These are phyloP conservation scores for Colletotrichum incanum DNA, from an alignment of 2,329 filamentous ascomycete species.

Conservation along the genomic window DNA sequence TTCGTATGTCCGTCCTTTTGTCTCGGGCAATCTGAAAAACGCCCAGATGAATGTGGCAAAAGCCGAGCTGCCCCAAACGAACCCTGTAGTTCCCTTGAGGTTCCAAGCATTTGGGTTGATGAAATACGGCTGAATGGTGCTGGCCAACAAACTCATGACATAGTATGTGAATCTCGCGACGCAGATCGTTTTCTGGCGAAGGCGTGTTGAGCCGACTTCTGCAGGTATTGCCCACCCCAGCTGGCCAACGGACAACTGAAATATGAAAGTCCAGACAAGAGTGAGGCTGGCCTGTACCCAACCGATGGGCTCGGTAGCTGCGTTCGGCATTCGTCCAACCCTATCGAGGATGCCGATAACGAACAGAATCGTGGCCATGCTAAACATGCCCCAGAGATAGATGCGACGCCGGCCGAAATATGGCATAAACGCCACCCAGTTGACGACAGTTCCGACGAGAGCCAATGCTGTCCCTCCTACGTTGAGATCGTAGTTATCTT, in stretches of 20 bases:
- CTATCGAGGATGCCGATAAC: constrained; percentile 60
- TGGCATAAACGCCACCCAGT: constrained; percentile 58
- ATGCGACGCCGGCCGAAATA: constrained; percentile 61
- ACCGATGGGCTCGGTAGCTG: constrained; percentile 54
- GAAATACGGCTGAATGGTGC: constrained; percentile 51
- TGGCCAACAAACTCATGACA: constrained; percentile 43
- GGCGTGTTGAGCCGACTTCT: constrained; percentile 51
- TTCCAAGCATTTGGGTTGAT: constrained; percentile 58
- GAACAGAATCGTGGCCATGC: constrained; percentile 56
- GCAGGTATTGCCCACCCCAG: constrained; percentile 48
- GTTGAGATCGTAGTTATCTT: constrained; percentile 54
- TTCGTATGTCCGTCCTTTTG: constrained; percentile 47
- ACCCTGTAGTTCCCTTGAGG: constrained; percentile 51
- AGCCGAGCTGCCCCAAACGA: constrained; percentile 44
- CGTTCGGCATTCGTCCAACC: constrained; percentile 46
- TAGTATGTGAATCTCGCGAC: constrained; percentile 49
- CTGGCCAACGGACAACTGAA: constrained; percentile 42
- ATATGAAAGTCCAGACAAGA: constrained; percentile 38
- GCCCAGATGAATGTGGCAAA: constrained; percentile 44
- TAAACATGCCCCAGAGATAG: constrained; percentile 61
- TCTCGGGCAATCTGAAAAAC: constrained; percentile 48
- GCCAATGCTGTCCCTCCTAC: constrained; percentile 58
- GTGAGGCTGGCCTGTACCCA: constrained; percentile 52
- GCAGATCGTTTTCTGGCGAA: constrained; percentile 53
- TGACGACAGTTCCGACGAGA: constrained; percentile 60